Evolutionary conservation across 1,284 basidiomycete species (phyloP), one percentile per base, ranked within the genome.

Genomic region (Pascua guehoae): DNA sequence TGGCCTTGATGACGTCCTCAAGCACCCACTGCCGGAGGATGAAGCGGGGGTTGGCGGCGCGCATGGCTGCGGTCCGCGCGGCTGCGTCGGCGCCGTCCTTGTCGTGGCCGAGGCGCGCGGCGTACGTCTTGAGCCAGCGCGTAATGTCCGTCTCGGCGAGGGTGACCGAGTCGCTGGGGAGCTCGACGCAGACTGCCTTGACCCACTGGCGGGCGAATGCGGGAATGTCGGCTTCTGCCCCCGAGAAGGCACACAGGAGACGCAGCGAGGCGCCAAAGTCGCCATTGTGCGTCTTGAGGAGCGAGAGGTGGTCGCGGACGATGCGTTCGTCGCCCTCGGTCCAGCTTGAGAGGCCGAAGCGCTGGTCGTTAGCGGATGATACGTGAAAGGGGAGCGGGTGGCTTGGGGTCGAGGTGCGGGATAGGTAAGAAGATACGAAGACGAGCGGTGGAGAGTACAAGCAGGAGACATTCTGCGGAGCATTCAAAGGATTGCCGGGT

Each of bases 11-110:
- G 36, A 89, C 85, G 69, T 95, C 91, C 71, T 96, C 91, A 36
- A 97, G 80, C 4, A 96, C 79, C 93, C 93, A 96, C 76, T 96
- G 93, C 57, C 93, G 81, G 57, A 96, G 77, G 41, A 94, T 85
- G 74, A 97, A 96, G 37, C 91, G 81, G 14, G 93, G 93, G 69
- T 97, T 96, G 17, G 81, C 54, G 79, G 75, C 7, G 62, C 58
- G 53, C 79, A 78, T 74, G 40, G 53, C 77, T 18, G 56, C 62
- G 49, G 63, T 64, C 53, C 78, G 72, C 12, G 62, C 65, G 2
- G 52, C 67, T 2, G 44, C 57, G 15, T 41, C 54, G 14, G 50
- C 50, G 10, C 53, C 49, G 14, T 49, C 49, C 17, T 49, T 41
- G 9, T 50, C 75, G 8, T 72, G 73, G 36, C 79, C 68, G 38